Evolutionary conservation across 2,329 filamentous ascomycete species (phyloP).

Genomic region (Colletotrichum sublineola): DNA sequence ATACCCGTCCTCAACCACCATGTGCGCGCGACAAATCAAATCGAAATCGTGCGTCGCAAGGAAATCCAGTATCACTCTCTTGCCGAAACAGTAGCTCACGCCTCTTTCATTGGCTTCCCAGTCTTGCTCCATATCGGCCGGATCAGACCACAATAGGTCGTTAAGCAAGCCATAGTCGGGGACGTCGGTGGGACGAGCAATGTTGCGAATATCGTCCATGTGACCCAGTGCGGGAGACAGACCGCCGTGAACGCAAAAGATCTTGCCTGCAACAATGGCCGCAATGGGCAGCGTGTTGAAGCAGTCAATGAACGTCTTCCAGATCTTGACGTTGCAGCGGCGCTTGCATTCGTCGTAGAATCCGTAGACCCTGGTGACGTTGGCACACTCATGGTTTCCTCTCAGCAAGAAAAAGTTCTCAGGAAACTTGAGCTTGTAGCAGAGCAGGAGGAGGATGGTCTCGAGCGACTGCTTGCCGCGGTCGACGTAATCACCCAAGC

Average conservation of each 20-base stretch:
- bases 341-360: slow-evolving; percentile 99
- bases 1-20: slow-evolving; percentile 99
- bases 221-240: slow-evolving; percentile 91
- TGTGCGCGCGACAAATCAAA: slow-evolving; percentile 95
- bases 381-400: slow-evolving; percentile 97
- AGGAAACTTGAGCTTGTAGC: slow-evolving; percentile 97
- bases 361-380: slow-evolving; percentile 94
- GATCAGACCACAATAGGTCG: slow-evolving; percentile 96
- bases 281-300: slow-evolving; percentile 97
- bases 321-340: slow-evolving; percentile 95
- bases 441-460: slow-evolving; percentile 91
- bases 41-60: slow-evolving; percentile 96
- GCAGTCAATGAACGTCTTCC: slow-evolving; percentile 97
- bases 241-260: slow-evolving; percentile 97
- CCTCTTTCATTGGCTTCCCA: slow-evolving; percentile 98
- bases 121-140: slow-evolving; percentile 96
- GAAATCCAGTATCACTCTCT: slow-evolving; percentile 98
- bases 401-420: slow-evolving; percentile 97
- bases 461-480: slow-evolving; percentile 96
- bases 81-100: slow-evolving; percentile 98
- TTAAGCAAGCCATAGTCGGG: slow-evolving; percentile 97
- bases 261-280: slow-evolving; percentile 96
- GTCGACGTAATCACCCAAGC: slow-evolving; percentile 96
- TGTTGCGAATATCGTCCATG: slow-evolving; percentile 98
- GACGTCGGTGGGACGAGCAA: slow-evolving; percentile 94